Evolutionary conservation across 495 filamentous ascomycete species (phyloP), one percentile per base, ranked within the genome.

Genomic region (Neurospora sp.): DNA sequence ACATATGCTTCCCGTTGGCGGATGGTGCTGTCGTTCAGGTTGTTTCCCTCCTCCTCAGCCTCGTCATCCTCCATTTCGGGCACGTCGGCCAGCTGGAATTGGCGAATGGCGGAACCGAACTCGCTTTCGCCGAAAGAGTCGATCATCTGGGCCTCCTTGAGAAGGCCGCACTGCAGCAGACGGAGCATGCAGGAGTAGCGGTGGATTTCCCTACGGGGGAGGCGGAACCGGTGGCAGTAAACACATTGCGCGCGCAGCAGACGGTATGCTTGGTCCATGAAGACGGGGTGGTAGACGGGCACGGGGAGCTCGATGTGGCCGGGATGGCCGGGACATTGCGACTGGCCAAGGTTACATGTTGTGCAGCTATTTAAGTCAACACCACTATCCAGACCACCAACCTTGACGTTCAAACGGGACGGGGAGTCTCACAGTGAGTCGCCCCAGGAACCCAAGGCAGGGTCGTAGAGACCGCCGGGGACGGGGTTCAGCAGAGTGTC

Each of bases 261-360:
- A 38, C 93, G 89, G 70, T 94, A 87, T 70, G 92, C 85, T 81
- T 97, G 95, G 79, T 96, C 93, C 85, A 99, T 91, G 81, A 97
- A 97, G 1, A 93, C 91, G 35, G 94, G 91, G 83, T 98, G 95
- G 79, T 98, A 99, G 69, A 97, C 90, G 59, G 91, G 92, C 12
- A 94, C 90, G 4, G 96, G 94, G 37, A 99, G 89, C 75, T 97
- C 93, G 80, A 99, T 96, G 80, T 98, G 96, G 69, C 96, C 96
- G 40, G 89, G 87, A 84, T 99, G 96, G 73, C 96, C 96, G 11
- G 96, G 94, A 81, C 96, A 99, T 70, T 88, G 89, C 74, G 88
- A 87, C 74, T 88, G 89, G 75, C 88, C 89, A 76, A 94, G 85
- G 75, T 93, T 91, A 80, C 94, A 98, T 82, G 94, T 98, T 77